A percentile compares a stretch with the other conserved stretches of the same genome.
phyloP scores from a whole-genome alignment of 352 stramenopile species.

The Saprolegnia parasitica region DNA sequence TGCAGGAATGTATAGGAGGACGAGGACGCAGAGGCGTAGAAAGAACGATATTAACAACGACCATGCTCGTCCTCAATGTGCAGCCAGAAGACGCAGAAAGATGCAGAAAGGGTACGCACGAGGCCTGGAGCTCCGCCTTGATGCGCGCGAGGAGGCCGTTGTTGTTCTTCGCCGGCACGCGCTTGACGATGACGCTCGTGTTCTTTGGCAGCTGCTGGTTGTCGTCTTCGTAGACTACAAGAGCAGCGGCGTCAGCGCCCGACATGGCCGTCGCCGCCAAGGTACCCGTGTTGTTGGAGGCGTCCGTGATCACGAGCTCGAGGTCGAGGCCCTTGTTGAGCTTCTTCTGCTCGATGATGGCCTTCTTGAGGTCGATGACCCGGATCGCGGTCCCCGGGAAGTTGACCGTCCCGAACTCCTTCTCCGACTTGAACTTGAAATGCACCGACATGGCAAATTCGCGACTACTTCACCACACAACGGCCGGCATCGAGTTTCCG shows the following conservation, averaged over 20 bases:
- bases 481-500: background rate
- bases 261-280: background rate
- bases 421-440: conserved; percentile 89
- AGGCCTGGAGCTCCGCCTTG: conserved; percentile 59
- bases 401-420: conserved; percentile 85
- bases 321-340: conserved; percentile 89
- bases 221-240: conserved; percentile 84
- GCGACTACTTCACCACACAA: conserved; percentile 14
- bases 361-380: conserved; percentile 88
- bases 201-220: conserved; percentile 86
- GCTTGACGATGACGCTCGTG: conserved; percentile 89
- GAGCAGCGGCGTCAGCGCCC: conserved; percentile 5
- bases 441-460: conserved; percentile 75
- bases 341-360: conserved; percentile 92
- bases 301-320: conserved; percentile 89
- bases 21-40: background rate
- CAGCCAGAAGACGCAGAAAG: background rate
- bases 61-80: conserved; percentile 1
- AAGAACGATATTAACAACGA: conserved; percentile 6
- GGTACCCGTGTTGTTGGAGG: conserved; percentile 79
- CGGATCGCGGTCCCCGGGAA: conserved; percentile 82
- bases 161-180: conserved; percentile 78
- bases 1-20: conserved; percentile 4
- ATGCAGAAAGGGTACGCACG: conserved; percentile 26
- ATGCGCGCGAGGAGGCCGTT: conserved; percentile 75